Evolutionary conservation across 2,329 filamentous ascomycete species (phyloP).

Genomic region (Didymella segeticola): DNA sequence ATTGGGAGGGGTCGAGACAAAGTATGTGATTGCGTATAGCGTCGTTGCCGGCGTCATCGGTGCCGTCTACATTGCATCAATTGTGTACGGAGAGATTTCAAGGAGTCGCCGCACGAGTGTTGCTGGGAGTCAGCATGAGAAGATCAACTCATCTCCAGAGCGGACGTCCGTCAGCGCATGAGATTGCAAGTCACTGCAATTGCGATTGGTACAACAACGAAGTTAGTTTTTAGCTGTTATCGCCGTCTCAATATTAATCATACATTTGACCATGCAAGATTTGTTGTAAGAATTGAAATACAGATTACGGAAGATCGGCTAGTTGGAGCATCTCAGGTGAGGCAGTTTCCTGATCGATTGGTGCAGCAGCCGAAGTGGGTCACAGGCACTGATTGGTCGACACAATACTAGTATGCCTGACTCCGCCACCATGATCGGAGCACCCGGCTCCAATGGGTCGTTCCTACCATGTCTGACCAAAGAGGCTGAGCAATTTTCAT

Average conservation of each 20-base stretch:
- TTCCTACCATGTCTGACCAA: constrained; percentile 23
- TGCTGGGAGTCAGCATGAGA: constrained; percentile 9
- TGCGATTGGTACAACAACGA: background rate
- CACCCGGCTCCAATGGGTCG: constrained; percentile 28
- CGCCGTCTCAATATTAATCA: background rate
- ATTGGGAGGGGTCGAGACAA: constrained; percentile 26
- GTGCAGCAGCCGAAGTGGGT: background rate
- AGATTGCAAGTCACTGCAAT: background rate
- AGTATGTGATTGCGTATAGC: constrained; percentile 52
- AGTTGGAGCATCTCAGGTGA: background rate
- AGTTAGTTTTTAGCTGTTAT: background rate
- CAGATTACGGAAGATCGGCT: background rate
- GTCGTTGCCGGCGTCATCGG: constrained; percentile 57
- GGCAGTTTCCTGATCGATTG: background rate
- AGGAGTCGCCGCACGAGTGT: constrained; percentile 4
- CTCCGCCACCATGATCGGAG: constrained; percentile 34
- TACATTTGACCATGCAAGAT: too few relatives aligned
- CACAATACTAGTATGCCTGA: constrained; percentile 5
- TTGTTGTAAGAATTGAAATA: background rate
- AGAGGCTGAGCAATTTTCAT: constrained; percentile 31
- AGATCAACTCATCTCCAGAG: constrained; percentile 2
- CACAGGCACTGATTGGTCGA: constrained; percentile 6
- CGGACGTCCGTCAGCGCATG: constrained; percentile 1
- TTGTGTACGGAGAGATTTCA: constrained; percentile 5
- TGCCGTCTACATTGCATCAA: background rate